Percentiles rank a stretch among this genome's conserved stretches.
phyloP scores from a whole-genome alignment of 768 basidiomycete species.

The Mrakia hoshinonis region DNA sequence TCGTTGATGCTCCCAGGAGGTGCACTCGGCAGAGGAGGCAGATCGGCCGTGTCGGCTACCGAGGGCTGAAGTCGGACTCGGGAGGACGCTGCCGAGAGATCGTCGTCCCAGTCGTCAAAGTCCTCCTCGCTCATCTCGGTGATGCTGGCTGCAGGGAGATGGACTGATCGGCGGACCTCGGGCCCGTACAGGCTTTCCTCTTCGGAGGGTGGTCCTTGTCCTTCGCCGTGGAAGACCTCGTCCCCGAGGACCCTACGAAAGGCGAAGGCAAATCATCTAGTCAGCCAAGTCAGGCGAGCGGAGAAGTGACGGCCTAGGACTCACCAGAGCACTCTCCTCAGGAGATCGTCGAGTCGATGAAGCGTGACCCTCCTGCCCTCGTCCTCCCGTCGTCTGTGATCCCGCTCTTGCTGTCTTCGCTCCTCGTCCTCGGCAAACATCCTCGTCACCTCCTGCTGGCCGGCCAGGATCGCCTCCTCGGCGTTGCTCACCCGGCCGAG shows the following conservation, averaged over 20 bases:
- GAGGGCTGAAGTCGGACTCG: background rate
- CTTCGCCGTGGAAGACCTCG: conserved; percentile 24
- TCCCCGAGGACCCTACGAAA: conserved; percentile 15
- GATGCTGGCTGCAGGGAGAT: background rate
- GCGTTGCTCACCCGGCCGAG: background rate
- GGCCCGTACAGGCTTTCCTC: conserved; percentile 20
- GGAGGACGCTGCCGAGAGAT: background rate
- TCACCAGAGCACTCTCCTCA: conserved; percentile 12
- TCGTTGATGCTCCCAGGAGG: conserved; percentile 3
- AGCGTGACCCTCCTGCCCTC: conserved; percentile 7
- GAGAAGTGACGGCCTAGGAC: background rate
- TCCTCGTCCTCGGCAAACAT: conserved; percentile 3
- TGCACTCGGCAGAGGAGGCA: background rate
- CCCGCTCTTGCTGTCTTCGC: conserved; percentile 15
- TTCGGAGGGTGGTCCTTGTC: background rate
- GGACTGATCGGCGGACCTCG: background rate
- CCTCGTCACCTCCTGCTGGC: conserved; percentile 3
- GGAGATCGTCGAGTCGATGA: conserved; percentile 14
- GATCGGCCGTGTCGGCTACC: background rate
- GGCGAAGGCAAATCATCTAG: background rate
- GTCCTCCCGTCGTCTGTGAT: background rate
- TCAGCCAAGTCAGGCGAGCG: background rate
- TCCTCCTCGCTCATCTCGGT: conserved; percentile 5
- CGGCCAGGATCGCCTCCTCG: background rate
- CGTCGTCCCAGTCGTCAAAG: background rate